These are phyloP conservation scores for Boletellus ananas DNA, from an alignment of 768 basidiomycete genomes.

Conservation along the genomic window DNA sequence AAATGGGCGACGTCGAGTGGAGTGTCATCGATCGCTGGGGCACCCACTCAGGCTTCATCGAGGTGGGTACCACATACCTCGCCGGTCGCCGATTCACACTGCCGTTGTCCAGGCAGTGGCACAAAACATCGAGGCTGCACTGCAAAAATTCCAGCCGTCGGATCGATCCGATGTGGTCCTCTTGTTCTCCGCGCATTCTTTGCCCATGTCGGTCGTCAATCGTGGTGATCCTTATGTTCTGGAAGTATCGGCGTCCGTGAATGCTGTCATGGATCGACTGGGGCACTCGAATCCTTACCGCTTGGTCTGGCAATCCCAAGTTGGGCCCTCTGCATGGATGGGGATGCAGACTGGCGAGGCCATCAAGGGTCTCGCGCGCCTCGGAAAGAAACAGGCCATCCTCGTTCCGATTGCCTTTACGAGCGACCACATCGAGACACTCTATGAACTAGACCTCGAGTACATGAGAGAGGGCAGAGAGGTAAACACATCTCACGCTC, in stretches of 20 bases:
- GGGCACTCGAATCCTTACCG: constrained; percentile 82
- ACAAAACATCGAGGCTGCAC: constrained; percentile 78
- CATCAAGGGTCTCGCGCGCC: constrained; percentile 77
- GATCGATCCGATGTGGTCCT: constrained; percentile 73
- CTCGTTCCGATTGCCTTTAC: constrained; percentile 98
- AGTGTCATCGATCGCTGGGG: constrained; percentile 99
- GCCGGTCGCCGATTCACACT: background rate
- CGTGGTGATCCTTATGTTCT: constrained; percentile 96
- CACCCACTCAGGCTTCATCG: constrained; percentile 89
- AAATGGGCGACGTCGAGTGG: constrained; percentile 77
- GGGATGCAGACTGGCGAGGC: constrained; percentile 94
- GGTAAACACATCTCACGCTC: constrained; percentile 43
- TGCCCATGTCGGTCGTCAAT: constrained; percentile 98
- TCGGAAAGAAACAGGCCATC: constrained; percentile 73
- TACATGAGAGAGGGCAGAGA: constrained; percentile 88
- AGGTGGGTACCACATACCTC: constrained; percentile 51
- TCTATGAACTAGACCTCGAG: constrained; percentile 95
- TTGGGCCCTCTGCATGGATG: constrained; percentile 97
- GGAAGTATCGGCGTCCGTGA: constrained; percentile 92
- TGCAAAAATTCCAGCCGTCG: constrained; percentile 72
- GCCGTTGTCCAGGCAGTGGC: constrained; percentile 68
- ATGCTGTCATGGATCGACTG: constrained; percentile 88
- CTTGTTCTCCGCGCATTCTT: constrained; percentile 94
- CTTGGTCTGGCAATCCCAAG: constrained; percentile 96
- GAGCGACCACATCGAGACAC: constrained; percentile 97